These are phyloP conservation scores for Dichotomocladium elegans DNA, from an alignment of 371 early-diverging fungal species.

Conservation along the genomic window DNA sequence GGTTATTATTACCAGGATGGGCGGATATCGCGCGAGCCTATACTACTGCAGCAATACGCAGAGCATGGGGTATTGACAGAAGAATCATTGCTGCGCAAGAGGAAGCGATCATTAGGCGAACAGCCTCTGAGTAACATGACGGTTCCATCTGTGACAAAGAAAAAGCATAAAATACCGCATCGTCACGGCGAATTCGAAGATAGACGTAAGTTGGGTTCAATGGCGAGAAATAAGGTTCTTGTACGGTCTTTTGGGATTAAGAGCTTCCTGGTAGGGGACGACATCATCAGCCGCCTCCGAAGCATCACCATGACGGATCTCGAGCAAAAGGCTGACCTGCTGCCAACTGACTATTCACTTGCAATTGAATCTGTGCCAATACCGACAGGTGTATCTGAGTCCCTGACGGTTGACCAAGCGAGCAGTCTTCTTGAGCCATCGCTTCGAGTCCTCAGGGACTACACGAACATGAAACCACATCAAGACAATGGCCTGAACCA, in stretches of 20 bases:
- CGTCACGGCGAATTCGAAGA: conserved; percentile 48
- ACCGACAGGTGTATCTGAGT: conserved; percentile 2
- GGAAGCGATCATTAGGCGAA: conserved; percentile 35
- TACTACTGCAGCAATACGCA: conserved; percentile 36
- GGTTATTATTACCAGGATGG: conserved; percentile 46
- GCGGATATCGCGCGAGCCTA: conserved; percentile 37
- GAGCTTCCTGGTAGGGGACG: conserved; percentile 25
- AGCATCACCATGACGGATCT: conserved; percentile 35
- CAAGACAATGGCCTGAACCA: conserved; percentile 51
- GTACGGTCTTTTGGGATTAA: no score
- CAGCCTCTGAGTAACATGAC: conserved; percentile 17
- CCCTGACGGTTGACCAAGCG: conserved; percentile 20
- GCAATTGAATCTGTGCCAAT: conserved; percentile 20
- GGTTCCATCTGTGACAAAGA: conserved; percentile 19
- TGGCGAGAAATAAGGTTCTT: no score
- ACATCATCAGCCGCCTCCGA: conserved; percentile 38
- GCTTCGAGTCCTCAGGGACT: conserved; percentile 28
- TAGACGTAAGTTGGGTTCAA: conserved; percentile 33
- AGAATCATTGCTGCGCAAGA: conserved; percentile 39
- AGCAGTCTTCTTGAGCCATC: conserved; percentile 27
- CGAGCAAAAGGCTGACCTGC: conserved; percentile 37
- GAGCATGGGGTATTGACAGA: conserved; percentile 44
- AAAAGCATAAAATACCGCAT: conserved; percentile 48
- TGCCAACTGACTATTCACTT: conserved; percentile 29
- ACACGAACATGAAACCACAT: conserved; percentile 49